These are phyloP conservation scores for Scheffersomyces ergatensis DNA, from an alignment of 805 yeast species.

Conservation along the genomic window DNA sequence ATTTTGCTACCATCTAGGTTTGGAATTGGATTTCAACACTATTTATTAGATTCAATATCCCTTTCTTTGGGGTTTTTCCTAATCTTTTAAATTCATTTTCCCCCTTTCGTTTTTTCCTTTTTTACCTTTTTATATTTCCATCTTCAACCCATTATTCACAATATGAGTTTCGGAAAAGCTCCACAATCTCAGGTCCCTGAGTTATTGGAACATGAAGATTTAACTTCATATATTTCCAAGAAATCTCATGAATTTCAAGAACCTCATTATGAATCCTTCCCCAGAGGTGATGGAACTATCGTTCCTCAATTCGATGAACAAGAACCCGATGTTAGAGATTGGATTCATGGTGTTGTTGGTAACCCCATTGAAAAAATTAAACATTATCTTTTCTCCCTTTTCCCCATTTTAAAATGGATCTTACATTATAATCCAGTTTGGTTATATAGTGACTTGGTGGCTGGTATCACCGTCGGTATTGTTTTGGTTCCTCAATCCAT, in stretches of 20 bases:
- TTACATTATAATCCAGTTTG: slow-evolving; percentile 77
- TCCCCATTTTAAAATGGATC: slow-evolving; percentile 85
- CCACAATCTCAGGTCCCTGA: slow-evolving; percentile 21
- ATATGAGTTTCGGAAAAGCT: no score
- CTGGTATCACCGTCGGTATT: slow-evolving; percentile 91
- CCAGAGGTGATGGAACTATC: slow-evolving; percentile 5
- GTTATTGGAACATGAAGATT: slow-evolving; percentile 12
- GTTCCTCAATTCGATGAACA: slow-evolving; percentile 38
- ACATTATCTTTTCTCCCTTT: slow-evolving; percentile 58
- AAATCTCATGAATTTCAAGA: slow-evolving; percentile 16
- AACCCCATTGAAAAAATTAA: slow-evolving; percentile 40
- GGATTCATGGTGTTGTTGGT: slow-evolving; percentile 22
- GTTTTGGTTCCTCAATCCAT: slow-evolving; percentile 93
- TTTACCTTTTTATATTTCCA: no score
- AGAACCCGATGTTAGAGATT: slow-evolving; percentile 32
- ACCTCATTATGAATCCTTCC: slow-evolving; percentile 2
- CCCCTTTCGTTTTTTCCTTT: no score
- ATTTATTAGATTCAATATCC: no score
- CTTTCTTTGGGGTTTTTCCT: no score
- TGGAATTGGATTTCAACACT: no score
- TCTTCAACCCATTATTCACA: no score
- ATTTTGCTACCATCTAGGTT: no score
- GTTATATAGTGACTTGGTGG: slow-evolving; percentile 80
- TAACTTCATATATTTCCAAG: not conserved
- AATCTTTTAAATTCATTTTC: no score